Percentiles rank a stretch among this genome's conserved stretches.
Conservation (phyloP, 139 green algal genomes). For the Chlamydomonas sp. region DNA sequence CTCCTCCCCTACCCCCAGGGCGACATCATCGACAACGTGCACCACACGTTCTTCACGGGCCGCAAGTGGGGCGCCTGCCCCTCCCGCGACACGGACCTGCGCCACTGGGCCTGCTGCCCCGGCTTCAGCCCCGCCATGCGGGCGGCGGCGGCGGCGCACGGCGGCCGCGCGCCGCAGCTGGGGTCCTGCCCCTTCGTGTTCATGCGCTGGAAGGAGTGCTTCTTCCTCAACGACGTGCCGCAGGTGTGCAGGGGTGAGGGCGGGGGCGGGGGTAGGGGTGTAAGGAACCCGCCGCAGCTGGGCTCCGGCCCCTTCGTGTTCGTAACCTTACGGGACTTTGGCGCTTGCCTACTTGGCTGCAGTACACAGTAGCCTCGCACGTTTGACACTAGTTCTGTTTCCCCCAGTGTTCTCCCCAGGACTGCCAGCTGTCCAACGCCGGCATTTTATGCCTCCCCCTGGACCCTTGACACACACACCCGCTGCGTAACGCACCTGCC, state of each 20-base stretch:
- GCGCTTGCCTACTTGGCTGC: no score
- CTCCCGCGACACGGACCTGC: conserved; percentile 15
- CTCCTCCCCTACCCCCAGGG: background rate
- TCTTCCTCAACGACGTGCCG: conserved; percentile 35
- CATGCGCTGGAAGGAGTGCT: conserved; percentile 41
- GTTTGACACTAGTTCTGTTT: no score
- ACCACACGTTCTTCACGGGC: background rate
- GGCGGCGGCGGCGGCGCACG: background rate
- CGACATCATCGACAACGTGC: background rate
- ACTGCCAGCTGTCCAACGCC: background rate
- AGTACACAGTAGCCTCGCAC: no score
- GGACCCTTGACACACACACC: background rate
- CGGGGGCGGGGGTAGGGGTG: no score
- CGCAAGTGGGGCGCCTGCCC: conserved; percentile 23
- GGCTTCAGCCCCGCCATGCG: conserved; percentile 11
- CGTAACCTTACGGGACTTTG: no score
- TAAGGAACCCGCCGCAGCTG: no score
- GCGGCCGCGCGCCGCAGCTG: background rate
- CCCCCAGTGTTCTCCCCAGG: background rate
- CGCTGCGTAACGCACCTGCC: no score
- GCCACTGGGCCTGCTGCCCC: conserved; percentile 28
- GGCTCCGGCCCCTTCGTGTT: no score
- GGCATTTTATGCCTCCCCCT: background rate
- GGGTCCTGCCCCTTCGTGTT: conserved; percentile 10
- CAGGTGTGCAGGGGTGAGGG: conserved; percentile 2